A percentile compares a stretch with the other conserved stretches of the same genome.
These are phyloP conservation scores for Cercophora samala DNA, from an alignment of 495 filamentous ascomycete species.

Conservation along the genomic window DNA sequence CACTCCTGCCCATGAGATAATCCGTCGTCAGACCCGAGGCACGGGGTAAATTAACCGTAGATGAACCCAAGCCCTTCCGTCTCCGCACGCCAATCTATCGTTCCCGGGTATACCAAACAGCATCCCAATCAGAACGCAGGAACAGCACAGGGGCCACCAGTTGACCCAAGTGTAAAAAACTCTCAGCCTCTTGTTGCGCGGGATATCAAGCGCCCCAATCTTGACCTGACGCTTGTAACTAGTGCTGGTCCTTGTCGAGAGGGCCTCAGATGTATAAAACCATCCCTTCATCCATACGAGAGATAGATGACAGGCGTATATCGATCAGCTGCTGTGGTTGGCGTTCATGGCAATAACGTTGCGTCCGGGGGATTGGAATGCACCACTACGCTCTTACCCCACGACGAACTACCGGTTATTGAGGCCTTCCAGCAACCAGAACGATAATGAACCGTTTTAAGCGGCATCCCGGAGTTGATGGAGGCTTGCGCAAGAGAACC, in stretches of 20 bases:
- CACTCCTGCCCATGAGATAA: not conserved
- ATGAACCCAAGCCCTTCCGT: not conserved
- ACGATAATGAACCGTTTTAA: constrained; percentile 3
- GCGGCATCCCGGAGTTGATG: not conserved
- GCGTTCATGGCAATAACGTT: not conserved
- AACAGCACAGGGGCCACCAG: not conserved
- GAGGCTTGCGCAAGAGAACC: not conserved
- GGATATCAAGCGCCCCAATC: not conserved
- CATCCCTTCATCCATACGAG: not conserved
- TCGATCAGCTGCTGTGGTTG: not conserved
- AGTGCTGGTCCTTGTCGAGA: not conserved
- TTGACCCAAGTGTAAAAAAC: not conserved
- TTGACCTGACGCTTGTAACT: not conserved
- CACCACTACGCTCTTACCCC: not conserved
- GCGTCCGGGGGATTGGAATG: constrained; percentile 3
- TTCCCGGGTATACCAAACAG: not conserved
- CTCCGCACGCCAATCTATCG: constrained; percentile 1
- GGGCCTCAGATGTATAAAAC: not conserved
- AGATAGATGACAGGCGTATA: constrained; percentile 2
- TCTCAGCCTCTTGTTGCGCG: not conserved
- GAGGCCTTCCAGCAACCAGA: not conserved
- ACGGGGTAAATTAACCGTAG: constrained; percentile 4
- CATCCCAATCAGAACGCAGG: not conserved
- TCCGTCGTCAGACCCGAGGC: not conserved
- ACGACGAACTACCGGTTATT: not conserved